Evolutionary conservation across 768 basidiomycete species (phyloP).

Genomic region (Tephrocybe sp.): DNA sequence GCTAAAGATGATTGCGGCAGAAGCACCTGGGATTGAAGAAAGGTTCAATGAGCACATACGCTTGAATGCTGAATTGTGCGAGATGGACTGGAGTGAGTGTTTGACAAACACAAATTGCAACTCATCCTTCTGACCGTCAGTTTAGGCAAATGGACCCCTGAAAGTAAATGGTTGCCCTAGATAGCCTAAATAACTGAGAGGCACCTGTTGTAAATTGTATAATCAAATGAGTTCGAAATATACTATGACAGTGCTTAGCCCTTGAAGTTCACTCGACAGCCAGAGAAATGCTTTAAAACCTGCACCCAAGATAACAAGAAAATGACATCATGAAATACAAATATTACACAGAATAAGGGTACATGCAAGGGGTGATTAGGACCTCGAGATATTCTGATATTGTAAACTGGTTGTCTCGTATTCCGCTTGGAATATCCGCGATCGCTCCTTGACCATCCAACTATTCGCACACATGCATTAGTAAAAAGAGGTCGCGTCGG

Average conservation of each 20-base stretch:
- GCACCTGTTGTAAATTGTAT: too few species aligned
- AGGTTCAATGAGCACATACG: neutral
- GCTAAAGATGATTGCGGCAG: neutral
- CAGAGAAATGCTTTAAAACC: too few species aligned
- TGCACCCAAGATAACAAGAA: neutral
- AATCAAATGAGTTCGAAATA: too few species aligned
- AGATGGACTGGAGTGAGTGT: too few species aligned
- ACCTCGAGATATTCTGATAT: slow-evolving; percentile 83
- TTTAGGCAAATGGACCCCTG: too few species aligned
- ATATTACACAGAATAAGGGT: neutral
- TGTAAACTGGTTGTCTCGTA: slow-evolving; percentile 76
- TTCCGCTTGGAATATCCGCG: slow-evolving; percentile 70
- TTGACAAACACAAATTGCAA: too few species aligned
- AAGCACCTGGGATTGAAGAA: too few species aligned
- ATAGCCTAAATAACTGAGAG: too few species aligned
- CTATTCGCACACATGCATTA: slow-evolving; percentile 34
- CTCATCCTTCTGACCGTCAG: too few species aligned
- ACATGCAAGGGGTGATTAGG: slow-evolving; percentile 49
- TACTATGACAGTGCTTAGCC: too few species aligned
- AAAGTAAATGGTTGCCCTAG: too few species aligned
- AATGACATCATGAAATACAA: neutral
- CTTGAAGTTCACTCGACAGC: too few species aligned
- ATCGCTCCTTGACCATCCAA: slow-evolving; percentile 77
- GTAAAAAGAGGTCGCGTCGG: neutral
- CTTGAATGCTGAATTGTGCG: neutral